Percentiles rank a stretch among this genome's conserved stretches.
Conservation (phyloP, 108 stramenopile species). For the Seminavis robusta region DNA sequence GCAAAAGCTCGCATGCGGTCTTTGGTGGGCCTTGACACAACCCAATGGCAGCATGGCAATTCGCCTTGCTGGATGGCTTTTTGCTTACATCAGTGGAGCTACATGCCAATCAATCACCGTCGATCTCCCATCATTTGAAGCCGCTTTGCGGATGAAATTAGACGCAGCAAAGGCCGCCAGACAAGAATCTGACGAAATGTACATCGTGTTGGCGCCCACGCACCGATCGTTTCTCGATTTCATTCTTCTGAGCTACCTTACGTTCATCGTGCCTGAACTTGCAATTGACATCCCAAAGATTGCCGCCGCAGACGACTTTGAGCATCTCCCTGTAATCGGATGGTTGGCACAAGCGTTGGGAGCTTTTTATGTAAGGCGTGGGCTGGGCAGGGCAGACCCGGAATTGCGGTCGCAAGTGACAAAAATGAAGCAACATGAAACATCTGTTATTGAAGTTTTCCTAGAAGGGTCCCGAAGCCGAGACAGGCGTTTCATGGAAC, state of each 20-base stretch:
- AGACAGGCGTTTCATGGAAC: constrained; percentile 65
- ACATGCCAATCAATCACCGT: constrained; percentile 57
- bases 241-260: constrained; percentile 68
- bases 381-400: constrained; percentile 37
- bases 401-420: constrained; percentile 14
- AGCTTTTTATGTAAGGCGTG: constrained; percentile 75
- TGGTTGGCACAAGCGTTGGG: constrained; percentile 43
- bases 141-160: constrained; percentile 18
- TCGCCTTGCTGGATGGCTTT: constrained; percentile 54
- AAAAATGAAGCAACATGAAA: constrained; percentile 10
- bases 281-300: constrained; percentile 70
- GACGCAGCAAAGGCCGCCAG: constrained; percentile 7
- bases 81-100: constrained; percentile 54
- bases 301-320: constrained; percentile 76
- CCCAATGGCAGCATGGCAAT: constrained; percentile 58
- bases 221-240: constrained; percentile 89
- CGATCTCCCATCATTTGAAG: constrained; percentile 57
- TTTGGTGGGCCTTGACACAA: constrained; percentile 78
- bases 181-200: constrained; percentile 4
- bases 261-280: constrained; percentile 84
- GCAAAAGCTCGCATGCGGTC: constrained; percentile 24
- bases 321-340: constrained; percentile 65
- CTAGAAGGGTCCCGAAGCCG: constrained; percentile 84
- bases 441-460: constrained; percentile 67
- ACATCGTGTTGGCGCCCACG: constrained; percentile 74